Percentiles rank a stretch among this genome's conserved stretches.
These are phyloP conservation scores for Cryptosporidium sp. DNA, from an alignment of 169 alveolate species.

Conservation along the genomic window DNA sequence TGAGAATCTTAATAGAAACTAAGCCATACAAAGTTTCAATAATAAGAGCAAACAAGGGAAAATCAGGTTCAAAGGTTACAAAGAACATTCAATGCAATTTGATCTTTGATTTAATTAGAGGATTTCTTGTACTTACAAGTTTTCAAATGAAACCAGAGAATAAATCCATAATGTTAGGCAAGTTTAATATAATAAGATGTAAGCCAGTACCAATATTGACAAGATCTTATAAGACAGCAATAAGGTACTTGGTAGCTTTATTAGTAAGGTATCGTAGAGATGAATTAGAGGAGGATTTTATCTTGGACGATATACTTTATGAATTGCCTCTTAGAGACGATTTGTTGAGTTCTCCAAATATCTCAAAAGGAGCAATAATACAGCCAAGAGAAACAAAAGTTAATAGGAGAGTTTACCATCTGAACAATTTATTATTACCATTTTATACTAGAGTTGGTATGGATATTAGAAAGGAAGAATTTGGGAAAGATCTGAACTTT, in stretches of 20 bases:
- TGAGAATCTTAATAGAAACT: constrained; percentile 1
- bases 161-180: not conserved
- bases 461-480: not conserved
- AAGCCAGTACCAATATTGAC: constrained; percentile 62
- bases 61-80: not conserved
- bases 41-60: constrained; percentile 23
- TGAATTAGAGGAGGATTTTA: constrained; percentile 2
- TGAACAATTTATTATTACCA: constrained; percentile 50
- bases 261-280: constrained; percentile 26
- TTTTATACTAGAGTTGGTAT: constrained; percentile 36
- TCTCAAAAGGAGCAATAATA: constrained; percentile 60
- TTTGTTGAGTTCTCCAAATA: constrained; percentile 29
- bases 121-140: constrained; percentile 2
- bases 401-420: constrained; percentile 8
- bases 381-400: constrained; percentile 27
- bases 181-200: constrained; percentile 13
- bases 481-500: not conserved
- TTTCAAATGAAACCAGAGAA: not conserved
- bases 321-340: constrained; percentile 67
- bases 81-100: not conserved
- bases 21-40: constrained; percentile 16
- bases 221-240: constrained; percentile 20
- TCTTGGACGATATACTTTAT: constrained; percentile 28
- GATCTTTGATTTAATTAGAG: constrained; percentile 13
- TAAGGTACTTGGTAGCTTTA: constrained; percentile 48